A percentile compares a stretch with the other conserved stretches of the same genome.
Conservation (phyloP, 176 grass and related monocot genomes). For the Carex pumila region DNA sequence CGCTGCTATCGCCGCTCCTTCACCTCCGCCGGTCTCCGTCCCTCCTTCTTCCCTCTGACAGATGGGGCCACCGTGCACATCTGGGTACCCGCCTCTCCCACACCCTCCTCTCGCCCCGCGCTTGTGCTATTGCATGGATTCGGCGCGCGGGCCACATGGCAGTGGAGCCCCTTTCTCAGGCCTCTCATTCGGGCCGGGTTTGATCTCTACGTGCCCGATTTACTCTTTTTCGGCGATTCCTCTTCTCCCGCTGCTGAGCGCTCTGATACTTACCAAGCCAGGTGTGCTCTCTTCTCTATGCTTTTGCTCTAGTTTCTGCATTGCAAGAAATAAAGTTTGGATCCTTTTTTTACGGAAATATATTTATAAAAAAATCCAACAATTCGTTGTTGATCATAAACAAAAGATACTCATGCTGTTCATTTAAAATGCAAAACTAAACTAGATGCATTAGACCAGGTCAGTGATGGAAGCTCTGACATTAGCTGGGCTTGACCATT, state of each 20-base stretch:
- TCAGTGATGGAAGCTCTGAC: slow-evolving; percentile 29
- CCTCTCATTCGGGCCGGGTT: slow-evolving; percentile 68
- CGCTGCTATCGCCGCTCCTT: slow-evolving; percentile 68
- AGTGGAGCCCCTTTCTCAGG: slow-evolving; percentile 63
- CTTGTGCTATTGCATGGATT: slow-evolving; percentile 86
- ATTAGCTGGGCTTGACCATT: slow-evolving; percentile 32
- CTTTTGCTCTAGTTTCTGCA: no score
- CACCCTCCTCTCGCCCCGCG: slow-evolving; percentile 17
- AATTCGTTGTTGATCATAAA: neutral
- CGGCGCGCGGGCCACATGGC: slow-evolving; percentile 74
- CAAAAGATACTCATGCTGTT: neutral
- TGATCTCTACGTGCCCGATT: slow-evolving; percentile 78
- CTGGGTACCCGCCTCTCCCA: slow-evolving; percentile 42
- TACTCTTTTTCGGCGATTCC: slow-evolving; percentile 83
- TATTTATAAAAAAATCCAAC: neutral
- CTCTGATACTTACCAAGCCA: slow-evolving; percentile 68
- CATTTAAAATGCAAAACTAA: neutral
- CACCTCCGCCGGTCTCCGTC: slow-evolving; percentile 57
- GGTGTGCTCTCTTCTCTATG: slow-evolving; percentile 10
- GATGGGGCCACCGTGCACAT: slow-evolving; percentile 58
- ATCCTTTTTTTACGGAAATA: neutral
- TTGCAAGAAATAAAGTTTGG: neutral
- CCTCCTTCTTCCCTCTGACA: slow-evolving; percentile 30
- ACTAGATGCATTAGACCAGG: neutral
- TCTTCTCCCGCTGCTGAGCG: slow-evolving; percentile 41